Evolutionary conservation across 495 filamentous ascomycete species (phyloP).

Genomic region (Xylaria curta): DNA sequence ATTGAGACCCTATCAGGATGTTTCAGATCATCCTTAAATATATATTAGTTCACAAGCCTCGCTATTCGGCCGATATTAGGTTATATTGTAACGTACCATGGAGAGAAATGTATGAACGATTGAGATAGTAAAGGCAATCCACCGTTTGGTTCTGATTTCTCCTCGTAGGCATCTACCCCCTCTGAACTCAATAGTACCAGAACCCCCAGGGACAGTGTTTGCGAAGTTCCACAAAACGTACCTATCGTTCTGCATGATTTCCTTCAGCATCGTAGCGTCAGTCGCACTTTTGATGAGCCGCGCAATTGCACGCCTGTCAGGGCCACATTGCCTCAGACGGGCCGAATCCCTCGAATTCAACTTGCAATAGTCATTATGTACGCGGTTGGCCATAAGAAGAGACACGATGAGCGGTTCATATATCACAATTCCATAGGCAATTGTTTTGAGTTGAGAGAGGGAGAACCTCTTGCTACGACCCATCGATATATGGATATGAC

Average conservation of each 20-base stretch:
- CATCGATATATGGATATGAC: constrained; percentile 31
- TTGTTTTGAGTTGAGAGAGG: constrained; percentile 28
- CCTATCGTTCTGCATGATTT: constrained; percentile 31
- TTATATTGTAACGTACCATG: not conserved
- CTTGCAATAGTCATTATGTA: constrained; percentile 30
- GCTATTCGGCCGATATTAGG: not conserved
- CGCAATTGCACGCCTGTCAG: constrained; percentile 8
- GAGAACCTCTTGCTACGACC: constrained; percentile 27
- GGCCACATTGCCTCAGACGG: constrained; percentile 6
- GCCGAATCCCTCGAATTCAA: constrained; percentile 25
- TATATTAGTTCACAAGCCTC: not conserved
- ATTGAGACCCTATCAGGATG: constrained; percentile 9
- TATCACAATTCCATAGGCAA: constrained; percentile 31
- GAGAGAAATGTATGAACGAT: constrained; percentile 16
- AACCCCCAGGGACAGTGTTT: constrained; percentile 30
- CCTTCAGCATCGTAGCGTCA: constrained; percentile 20
- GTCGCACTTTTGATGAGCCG: constrained; percentile 27
- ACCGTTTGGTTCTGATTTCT: constrained; percentile 20
- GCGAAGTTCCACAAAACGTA: constrained; percentile 38
- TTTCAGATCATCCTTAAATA: constrained; percentile 1
- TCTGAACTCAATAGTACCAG: constrained; percentile 30
- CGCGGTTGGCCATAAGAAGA: constrained; percentile 28
- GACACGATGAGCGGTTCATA: constrained; percentile 29
- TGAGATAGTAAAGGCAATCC: constrained; percentile 15
- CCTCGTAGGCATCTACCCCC: constrained; percentile 28